Evolutionary conservation across 129 eudicot genomes (phyloP), one percentile per base, ranked within the genome.

Genomic region (Helianthus tuberosus): DNA sequence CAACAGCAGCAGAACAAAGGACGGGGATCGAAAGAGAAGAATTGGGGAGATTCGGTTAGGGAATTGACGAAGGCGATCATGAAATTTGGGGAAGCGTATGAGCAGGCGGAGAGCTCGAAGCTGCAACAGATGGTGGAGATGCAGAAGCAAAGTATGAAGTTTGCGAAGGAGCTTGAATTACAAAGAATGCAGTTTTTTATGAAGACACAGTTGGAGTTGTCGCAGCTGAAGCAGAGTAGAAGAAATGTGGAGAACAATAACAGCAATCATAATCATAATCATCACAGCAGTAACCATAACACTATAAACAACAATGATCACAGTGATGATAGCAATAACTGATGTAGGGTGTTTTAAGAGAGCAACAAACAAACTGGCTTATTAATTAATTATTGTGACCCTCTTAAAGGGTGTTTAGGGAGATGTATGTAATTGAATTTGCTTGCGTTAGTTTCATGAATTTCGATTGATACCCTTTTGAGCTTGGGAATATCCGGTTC

Each of bases 91-190:
- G 93, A 90, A 77, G 87, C 90, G 0, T 87, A 87, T 13, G 89
- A 90, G 57, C 85, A 84, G 41, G 90, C 90, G 1, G 96, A 89
- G 70, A 87, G 82, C 67, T 73, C 83, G 2, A 89, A 89, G 84
- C 68, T 89, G 82, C 88, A 87, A 72, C 96, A 90, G 63, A 58
- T 87, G 81, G 87, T 87, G 82, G 93, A 90, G 80, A 84, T 90
- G 92, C 92, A 90, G 87, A 90, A 90, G 76, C 96, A 83, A 76
- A 84, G 91, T 73, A 86, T 86, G 94, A 85, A 89, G 77, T 93
- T 93, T 65, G 82, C 90, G 0, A 92, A 84, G 77, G 96, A 87
- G 65, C 66, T 87, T 65, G 97, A 84, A 75, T 55, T 84, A 84
- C 96, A 85, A 76, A 85, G 91, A 64, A 86, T 86, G 94, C 87